Evolutionary conservation across 192 early-diverging fungal genomes (phyloP).

Genomic region (Umbelopsis vinacea): DNA sequence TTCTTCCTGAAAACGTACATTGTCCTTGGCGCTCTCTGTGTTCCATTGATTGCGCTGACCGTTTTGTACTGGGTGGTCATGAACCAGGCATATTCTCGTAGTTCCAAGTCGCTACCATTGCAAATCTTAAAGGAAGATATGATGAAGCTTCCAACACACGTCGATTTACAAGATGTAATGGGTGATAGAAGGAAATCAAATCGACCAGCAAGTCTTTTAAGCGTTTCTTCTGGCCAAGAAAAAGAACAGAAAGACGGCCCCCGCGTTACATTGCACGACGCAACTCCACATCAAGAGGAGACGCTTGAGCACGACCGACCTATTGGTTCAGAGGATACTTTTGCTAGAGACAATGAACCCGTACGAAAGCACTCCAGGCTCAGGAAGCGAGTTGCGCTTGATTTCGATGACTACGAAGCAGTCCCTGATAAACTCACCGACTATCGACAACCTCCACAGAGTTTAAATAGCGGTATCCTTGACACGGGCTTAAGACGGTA

Average conservation of each 20-base stretch:
- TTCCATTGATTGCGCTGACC: constrained; percentile 53
- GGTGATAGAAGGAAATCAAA: not conserved
- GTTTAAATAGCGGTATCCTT: constrained; percentile 64
- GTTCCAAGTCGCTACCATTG: constrained; percentile 29
- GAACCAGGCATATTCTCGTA: constrained; percentile 28
- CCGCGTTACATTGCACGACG: too few relatives aligned
- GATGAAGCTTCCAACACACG: constrained; percentile 16
- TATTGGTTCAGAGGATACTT: not conserved
- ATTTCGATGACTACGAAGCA: constrained; percentile 66
- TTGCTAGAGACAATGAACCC: not conserved
- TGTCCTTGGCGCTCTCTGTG: constrained; percentile 38
- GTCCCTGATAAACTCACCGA: constrained; percentile 67
- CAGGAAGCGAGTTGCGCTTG: constrained; percentile 28
- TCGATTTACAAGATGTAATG: not conserved
- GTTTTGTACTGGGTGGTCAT: constrained; percentile 49
- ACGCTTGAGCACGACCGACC: not conserved
- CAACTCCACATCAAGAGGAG: not conserved
- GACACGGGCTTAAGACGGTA: constrained; percentile 69
- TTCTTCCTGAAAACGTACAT: constrained; percentile 56
- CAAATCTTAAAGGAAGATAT: constrained; percentile 29
- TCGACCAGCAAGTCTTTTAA: not conserved
- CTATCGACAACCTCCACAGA: constrained; percentile 72
- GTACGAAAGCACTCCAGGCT: not conserved
- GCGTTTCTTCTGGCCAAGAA: not conserved
- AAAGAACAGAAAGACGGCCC: not conserved